These are phyloP conservation scores for Fusarium liriodendri DNA, from an alignment of 2,329 filamentous ascomycete genomes.

Conservation along the genomic window DNA sequence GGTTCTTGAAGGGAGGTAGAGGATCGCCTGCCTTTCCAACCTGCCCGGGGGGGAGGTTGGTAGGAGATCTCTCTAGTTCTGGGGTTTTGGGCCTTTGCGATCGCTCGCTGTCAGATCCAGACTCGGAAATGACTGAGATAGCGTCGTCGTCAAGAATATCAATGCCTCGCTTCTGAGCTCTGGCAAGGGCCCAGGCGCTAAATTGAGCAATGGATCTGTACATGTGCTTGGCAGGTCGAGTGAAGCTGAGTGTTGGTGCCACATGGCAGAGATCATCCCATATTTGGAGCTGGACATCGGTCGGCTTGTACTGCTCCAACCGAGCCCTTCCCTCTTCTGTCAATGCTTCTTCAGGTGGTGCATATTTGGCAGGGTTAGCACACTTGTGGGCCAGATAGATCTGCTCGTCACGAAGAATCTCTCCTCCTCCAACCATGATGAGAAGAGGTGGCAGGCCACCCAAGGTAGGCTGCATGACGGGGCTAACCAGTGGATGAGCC, in stretches of 20 bases:
- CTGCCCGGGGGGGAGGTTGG: constrained; percentile 45
- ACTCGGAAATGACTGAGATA: constrained; percentile 78
- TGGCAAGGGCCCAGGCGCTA: constrained; percentile 88
- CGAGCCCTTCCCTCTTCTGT: constrained; percentile 69
- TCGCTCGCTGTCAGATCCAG: constrained; percentile 53
- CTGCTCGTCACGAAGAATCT: constrained; percentile 92
- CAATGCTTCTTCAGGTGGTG: constrained; percentile 73
- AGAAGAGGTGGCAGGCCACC: constrained; percentile 90
- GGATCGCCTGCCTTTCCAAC: constrained; percentile 90
- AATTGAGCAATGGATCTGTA: constrained; percentile 93
- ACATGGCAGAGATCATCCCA: constrained; percentile 98
- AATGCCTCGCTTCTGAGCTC: constrained; percentile 82
- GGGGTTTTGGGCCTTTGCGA: constrained; percentile 36
- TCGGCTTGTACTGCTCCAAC: constrained; percentile 79
- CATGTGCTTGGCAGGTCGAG: constrained; percentile 95
- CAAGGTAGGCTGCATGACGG: constrained; percentile 86
- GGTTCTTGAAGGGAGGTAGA: constrained; percentile 79
- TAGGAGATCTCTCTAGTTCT: constrained; percentile 25
- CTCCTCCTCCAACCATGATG: constrained; percentile 88
- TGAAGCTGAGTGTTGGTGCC: constrained; percentile 92
- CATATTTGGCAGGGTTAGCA: constrained; percentile 82
- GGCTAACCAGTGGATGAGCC: constrained; percentile 89
- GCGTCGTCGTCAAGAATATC: constrained; percentile 84
- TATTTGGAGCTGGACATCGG: constrained; percentile 92
- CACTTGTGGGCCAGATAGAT: constrained; percentile 96